A percentile compares a stretch with the other conserved stretches of the same genome.
phyloP scores from a whole-genome alignment of 2,329 filamentous ascomycete species.

The Fusarium cicatricum region DNA sequence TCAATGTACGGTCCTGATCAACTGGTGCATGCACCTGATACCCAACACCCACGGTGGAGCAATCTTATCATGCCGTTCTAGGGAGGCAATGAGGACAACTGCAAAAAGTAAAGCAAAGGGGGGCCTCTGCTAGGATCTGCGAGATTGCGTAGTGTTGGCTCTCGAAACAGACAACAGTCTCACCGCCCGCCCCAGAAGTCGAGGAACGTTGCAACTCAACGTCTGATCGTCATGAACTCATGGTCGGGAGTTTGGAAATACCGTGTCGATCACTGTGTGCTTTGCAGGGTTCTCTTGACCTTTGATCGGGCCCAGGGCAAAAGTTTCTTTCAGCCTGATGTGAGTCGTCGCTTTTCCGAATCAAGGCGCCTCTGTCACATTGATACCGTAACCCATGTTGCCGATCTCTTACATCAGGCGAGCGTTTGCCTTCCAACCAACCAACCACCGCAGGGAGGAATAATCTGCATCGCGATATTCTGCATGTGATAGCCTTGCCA shows the following conservation, averaged over 20 bases:
- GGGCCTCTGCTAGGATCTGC: slow-evolving; percentile 9
- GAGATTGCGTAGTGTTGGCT: slow-evolving; percentile 8
- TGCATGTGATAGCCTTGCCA: slow-evolving; percentile 2
- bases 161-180: slow-evolving; percentile 12
- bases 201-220: background rate
- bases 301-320: background rate
- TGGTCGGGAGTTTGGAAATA: background rate
- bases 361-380: slow-evolving; percentile 1
- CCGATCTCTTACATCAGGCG: slow-evolving; percentile 12
- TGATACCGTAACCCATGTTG: slow-evolving; percentile 14
- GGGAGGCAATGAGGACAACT: too few relatives aligned
- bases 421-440: background rate
- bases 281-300: background rate
- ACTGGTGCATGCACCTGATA: background rate
- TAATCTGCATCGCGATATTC: slow-evolving; percentile 7
- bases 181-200: slow-evolving; percentile 16
- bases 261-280: slow-evolving; percentile 2
- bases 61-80: background rate
- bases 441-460: background rate
- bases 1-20: background rate
- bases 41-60: background rate
- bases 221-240: background rate
- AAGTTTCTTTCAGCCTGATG: slow-evolving; percentile 11
- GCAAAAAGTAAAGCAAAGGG: slow-evolving; percentile 13
- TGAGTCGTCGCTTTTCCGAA: slow-evolving; percentile 13